Conservation (phyloP, 306 rosid species). For the Cucumis cinereus region DNA sequence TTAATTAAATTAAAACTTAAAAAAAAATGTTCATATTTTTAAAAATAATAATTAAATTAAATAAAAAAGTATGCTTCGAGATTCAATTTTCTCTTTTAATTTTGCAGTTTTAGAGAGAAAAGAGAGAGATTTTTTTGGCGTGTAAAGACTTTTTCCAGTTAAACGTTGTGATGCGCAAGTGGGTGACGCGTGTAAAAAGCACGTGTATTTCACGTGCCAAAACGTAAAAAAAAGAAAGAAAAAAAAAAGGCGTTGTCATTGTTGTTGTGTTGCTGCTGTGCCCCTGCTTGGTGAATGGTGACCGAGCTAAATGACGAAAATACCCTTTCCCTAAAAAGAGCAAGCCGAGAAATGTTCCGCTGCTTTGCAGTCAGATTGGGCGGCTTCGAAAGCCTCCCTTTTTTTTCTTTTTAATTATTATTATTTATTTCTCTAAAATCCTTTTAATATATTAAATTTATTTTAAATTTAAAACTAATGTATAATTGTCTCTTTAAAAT, state of each 20-base stretch:
- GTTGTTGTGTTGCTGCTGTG: neutral
- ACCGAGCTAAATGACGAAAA: neutral
- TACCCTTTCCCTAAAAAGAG: neutral
- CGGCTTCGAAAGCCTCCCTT: neutral
- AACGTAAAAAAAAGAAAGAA: neutral
- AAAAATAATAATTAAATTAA: too few relatives aligned
- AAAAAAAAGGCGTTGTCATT: neutral
- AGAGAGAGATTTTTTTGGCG: neutral
- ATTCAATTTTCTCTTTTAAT: neutral
- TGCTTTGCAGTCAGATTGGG: slow-evolving; percentile 2
- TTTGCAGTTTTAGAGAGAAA: neutral
- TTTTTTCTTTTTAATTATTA: too few relatives aligned
- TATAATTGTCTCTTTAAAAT: neutral
- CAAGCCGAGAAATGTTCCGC: neutral
- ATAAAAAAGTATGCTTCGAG: neutral
- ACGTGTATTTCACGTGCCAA: neutral
- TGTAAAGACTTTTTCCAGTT: neutral
- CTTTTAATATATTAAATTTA: neutral
- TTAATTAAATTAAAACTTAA: neutral
- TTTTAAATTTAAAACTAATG: neutral
- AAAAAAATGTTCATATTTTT: neutral
- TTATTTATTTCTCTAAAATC: too few relatives aligned
- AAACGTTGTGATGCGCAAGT: neutral
- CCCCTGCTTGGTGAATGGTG: neutral
- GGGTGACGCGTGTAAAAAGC: neutral